phyloP scores from a whole-genome alignment of 1,284 basidiomycete species.

The Moesziomyces sp. region DNA sequence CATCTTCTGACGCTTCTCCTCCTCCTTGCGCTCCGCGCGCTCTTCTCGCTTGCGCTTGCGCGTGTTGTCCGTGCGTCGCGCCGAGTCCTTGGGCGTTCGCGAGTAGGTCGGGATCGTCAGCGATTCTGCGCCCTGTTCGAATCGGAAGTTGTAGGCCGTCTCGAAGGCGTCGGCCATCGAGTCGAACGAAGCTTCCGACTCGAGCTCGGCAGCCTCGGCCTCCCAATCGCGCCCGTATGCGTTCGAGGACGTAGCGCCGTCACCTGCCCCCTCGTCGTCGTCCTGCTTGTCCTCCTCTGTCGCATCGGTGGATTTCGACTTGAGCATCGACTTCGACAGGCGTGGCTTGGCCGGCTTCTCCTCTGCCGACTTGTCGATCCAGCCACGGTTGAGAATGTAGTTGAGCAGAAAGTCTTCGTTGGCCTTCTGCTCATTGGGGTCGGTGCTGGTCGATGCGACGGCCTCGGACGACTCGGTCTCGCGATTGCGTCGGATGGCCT shows the following conservation, averaged over 20 bases:
- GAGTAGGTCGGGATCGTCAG: slow-evolving; percentile 61
- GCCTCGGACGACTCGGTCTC: slow-evolving; percentile 19
- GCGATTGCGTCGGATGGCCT: slow-evolving; percentile 43
- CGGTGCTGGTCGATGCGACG: slow-evolving; percentile 36
- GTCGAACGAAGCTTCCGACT: slow-evolving; percentile 64
- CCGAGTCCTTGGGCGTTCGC: slow-evolving; percentile 55
- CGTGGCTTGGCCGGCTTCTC: slow-evolving; percentile 38
- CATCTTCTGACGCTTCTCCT: slow-evolving; percentile 63
- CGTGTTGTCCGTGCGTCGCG: slow-evolving; percentile 60
- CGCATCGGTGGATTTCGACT: slow-evolving; percentile 14
- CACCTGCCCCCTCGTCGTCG: not conserved
- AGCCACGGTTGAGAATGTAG: slow-evolving; percentile 66
- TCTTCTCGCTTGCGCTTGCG: slow-evolving; percentile 64
- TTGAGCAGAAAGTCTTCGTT: slow-evolving; percentile 86
- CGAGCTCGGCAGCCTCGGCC: slow-evolving; percentile 65
- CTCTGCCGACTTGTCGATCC: slow-evolving; percentile 59
- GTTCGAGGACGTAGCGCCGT: not conserved
- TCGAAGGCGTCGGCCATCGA: slow-evolving; percentile 65
- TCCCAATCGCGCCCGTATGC: slow-evolving; percentile 61
- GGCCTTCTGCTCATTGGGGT: slow-evolving; percentile 66
- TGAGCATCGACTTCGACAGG: slow-evolving; percentile 30
- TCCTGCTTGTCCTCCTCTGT: slow-evolving; percentile 14
- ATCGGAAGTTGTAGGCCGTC: slow-evolving; percentile 67
- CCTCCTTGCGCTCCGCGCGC: slow-evolving; percentile 59
- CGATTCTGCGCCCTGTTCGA: slow-evolving; percentile 60